Evolutionary conservation across 2,329 filamentous ascomycete genomes (phyloP).

Genomic region (Pochonia chlamydosporia): DNA sequence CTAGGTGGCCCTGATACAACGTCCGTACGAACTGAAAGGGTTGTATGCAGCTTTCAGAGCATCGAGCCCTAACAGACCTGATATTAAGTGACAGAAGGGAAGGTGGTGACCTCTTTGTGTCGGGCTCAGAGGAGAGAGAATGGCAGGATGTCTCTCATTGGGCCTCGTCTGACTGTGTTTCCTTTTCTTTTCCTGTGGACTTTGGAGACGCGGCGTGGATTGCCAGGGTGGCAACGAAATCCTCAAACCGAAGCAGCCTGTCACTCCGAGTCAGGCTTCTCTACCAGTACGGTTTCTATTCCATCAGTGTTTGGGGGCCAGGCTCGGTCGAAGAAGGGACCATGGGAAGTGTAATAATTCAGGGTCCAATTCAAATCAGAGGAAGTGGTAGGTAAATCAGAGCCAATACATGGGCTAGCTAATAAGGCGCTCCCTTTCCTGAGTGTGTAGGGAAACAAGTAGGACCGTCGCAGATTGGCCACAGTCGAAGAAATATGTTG

Average conservation of each 20-base stretch:
- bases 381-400: background rate
- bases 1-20: background rate
- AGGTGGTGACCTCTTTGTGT: background rate
- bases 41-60: background rate
- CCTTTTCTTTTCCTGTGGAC: slow-evolving; percentile 7
- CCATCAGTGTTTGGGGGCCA: background rate
- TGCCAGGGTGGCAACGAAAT: slow-evolving; percentile 8
- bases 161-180: slow-evolving; percentile 1
- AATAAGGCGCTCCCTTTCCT: background rate
- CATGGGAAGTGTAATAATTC: background rate
- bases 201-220: slow-evolving; percentile 5
- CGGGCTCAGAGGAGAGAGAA: background rate
- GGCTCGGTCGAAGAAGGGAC: background rate
- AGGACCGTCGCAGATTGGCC: background rate
- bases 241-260: background rate
- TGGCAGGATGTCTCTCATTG: slow-evolving; percentile 9
- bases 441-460: background rate
- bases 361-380: background rate
- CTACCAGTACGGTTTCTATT: background rate
- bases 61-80: background rate
- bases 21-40: background rate
- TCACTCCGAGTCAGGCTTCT: background rate
- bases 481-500: slow-evolving; percentile 2
- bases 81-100: background rate
- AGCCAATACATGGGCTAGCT: background rate